Base-by-base conservation (phyloP, 805 yeast genomes). In the Saccharomyces paradoxus region DNA sequence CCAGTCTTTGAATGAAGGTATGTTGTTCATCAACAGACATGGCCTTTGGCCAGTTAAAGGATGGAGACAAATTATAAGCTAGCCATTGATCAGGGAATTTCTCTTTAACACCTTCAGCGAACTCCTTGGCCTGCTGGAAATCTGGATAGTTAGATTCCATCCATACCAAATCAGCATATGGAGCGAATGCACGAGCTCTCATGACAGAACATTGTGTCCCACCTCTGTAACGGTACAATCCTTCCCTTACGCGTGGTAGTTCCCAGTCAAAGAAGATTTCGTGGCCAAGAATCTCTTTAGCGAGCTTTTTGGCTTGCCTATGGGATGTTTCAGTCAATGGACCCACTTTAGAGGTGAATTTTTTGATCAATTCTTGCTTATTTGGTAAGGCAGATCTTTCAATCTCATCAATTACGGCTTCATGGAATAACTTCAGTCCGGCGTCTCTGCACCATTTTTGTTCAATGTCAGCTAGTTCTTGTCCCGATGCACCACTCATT, bases 81-180 rank as follows among this genome's bases (percentile, higher is more conserved):
- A 92, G 80, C 98, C 97, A 91, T 75, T 92, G 91, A 61, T 87
- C 80, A 63, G 98, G 98, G 74, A 71, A 87, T 56, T 77, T 77
- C 32, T 82, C 80, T 70, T 84, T 81, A 61, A 92, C 95, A 68
- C 98, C 97, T 49, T 83, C 87, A 54, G 98, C 94, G 68, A 92
- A 92, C 76, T 89, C 96, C 74, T 84, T 82, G 60, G 97, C 98
- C 77, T 92, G 98, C 57, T 78, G 80, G 75, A 81, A 91, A 73
- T 90, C 96, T 62, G 98, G 98, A 63, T 88, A 81, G 72, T 91
- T 91, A 56, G 96, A 86, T 79, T 92, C 98, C 97, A 92, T 91
- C 98, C 98, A 92, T 64, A 91, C 84, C 77, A 92, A 79, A 74
- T 91, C 98, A 48, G 96, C 90, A 73, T 86, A 92, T 59, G 97